phyloP scores from a whole-genome alignment of 225 moss, liverwort and hornwort species.

The Physcomitrellopsis africana region DNA sequence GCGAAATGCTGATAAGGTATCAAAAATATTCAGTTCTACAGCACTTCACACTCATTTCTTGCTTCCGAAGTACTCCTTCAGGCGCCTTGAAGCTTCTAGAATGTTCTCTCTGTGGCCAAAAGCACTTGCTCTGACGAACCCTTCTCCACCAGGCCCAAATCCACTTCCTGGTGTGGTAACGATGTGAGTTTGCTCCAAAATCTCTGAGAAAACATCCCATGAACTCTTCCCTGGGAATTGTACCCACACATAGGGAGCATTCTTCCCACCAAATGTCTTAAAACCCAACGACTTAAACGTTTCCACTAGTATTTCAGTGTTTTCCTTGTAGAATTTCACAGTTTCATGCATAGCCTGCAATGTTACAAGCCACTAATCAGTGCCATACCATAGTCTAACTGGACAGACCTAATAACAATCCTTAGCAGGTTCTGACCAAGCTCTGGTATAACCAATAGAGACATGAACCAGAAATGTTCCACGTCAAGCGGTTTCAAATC shows the following conservation, averaged over 20 bases:
- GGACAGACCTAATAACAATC: not conserved
- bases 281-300: constrained; percentile 81
- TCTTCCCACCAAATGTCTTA: constrained; percentile 90
- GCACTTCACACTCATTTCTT: constrained; percentile 29
- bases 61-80: constrained; percentile 68
- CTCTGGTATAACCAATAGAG: not conserved
- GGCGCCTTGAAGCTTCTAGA: constrained; percentile 80
- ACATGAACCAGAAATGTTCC: not conserved
- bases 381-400: not conserved
- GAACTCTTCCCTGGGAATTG: constrained; percentile 88
- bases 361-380: constrained; percentile 20
- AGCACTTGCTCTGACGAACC: constrained; percentile 89
- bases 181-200: constrained; percentile 84
- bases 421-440: not conserved
- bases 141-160: constrained; percentile 97
- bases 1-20: constrained; percentile 17
- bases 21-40: constrained; percentile 13
- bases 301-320: constrained; percentile 79
- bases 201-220: constrained; percentile 92
- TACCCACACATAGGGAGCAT: constrained; percentile 99
- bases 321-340: constrained; percentile 86
- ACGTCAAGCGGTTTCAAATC: not conserved
- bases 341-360: constrained; percentile 75
- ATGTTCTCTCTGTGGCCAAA: constrained; percentile 92
- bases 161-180: constrained; percentile 99